Base-by-base conservation (phyloP, 2,329 filamentous ascomycete genomes). In the Kalaharituber pfeilii region DNA sequence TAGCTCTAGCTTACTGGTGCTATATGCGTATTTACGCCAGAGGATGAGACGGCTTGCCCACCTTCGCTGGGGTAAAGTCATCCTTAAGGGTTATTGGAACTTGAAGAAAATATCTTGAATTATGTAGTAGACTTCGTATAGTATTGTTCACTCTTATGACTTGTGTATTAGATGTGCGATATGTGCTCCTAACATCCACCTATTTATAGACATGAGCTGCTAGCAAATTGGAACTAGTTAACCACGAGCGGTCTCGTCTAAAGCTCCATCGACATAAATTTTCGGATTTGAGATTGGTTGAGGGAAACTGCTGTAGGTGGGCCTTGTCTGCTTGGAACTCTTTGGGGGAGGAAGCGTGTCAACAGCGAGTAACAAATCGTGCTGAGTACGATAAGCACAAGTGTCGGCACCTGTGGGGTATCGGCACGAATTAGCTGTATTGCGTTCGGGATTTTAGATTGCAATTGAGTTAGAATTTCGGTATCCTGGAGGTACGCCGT, bases 11-110 rank as follows among this genome's bases (percentile, higher is more conserved):
- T 63, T 62, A 29, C 57, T 60, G 1, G 62, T 64, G 22, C 56
- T 59, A 3, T 75, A 78, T 0, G 85, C 93, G 2, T 87, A 85
- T 52, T 82, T 79, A 57, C 79, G 80, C 91, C 91, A 98, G 0
- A 88, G 75, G 51, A 80, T 75, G 0, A 75, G 72, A 77, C 64
- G 82, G 87, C n/a, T 84, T 75, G 13, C 52, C 54, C 9, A 44
- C 5, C 2, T 28, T 39, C 7, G 58, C 27, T 24, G 55, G 53
- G 2, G 76, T 72, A 69, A 87, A 94, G 47, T 73, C 72, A 66
- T 96, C 96, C 65, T 95, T 96, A 24, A 86, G 75, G 2, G 73
- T 67, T 51, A 96, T 81, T 0, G 87, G 80, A n/a, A n/a, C n/a
- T n/a, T n/a, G n/a, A n/a, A n/a, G n/a, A n/a, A n/a, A n/a, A n/a